Evolutionary conservation across 371 early-diverging fungal genomes (phyloP).

Genomic region (Lichtheimia corymbifera): DNA sequence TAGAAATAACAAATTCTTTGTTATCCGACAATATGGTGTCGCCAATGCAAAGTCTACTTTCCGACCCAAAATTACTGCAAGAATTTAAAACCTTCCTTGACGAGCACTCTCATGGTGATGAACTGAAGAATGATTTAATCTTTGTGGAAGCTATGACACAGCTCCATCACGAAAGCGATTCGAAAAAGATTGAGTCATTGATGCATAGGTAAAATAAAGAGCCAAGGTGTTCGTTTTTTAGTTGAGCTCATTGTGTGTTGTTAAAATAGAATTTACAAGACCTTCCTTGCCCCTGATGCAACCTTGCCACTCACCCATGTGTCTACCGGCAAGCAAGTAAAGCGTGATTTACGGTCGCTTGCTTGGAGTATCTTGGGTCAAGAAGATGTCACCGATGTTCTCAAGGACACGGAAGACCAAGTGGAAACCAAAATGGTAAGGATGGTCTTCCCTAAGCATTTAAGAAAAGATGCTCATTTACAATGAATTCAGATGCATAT

Average conservation of each 20-base stretch:
- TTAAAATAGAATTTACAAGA: conserved; percentile 35
- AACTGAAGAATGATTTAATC: conserved; percentile 19
- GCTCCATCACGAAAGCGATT: conserved; percentile 27
- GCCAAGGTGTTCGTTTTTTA: too few relatives aligned
- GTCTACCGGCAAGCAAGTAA: conserved; percentile 23
- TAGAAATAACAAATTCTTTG: background rate
- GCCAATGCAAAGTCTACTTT: conserved; percentile 20
- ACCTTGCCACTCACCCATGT: conserved; percentile 30
- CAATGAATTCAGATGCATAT: background rate
- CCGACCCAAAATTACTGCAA: conserved; percentile 29
- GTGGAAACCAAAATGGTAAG: conserved; percentile 34
- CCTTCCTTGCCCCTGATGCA: conserved; percentile 31
- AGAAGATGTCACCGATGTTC: conserved; percentile 22
- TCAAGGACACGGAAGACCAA: conserved; percentile 37
- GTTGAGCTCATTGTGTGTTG: background rate
- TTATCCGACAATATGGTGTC: background rate
- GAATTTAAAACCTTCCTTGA: conserved; percentile 30
- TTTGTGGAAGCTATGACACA: conserved; percentile 47
- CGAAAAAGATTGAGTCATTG: conserved; percentile 22
- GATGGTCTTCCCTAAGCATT: background rate
- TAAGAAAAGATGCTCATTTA: background rate
- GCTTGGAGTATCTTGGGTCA: conserved; percentile 28
- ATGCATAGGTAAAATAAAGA: conserved; percentile 27
- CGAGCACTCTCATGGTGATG: conserved; percentile 20
- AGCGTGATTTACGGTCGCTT: conserved; percentile 19